Percentiles rank a stretch among this genome's conserved stretches.
Evolutionary conservation across 148 eudicot genomes (phyloP).

Genomic region (Persicaria tinctoria): DNA sequence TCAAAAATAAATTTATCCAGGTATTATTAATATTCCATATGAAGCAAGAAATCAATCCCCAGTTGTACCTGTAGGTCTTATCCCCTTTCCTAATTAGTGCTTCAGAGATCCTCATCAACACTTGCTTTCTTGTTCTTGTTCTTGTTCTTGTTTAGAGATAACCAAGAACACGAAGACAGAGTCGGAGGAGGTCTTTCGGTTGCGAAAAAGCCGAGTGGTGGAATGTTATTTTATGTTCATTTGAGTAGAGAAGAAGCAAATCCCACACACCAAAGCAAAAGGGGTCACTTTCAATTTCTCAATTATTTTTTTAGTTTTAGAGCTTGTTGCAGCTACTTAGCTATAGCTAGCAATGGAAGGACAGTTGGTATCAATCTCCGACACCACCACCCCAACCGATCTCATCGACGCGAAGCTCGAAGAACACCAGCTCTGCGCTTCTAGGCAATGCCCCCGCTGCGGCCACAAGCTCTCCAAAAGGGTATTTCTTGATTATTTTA

Average conservation of each 20-base stretch:
- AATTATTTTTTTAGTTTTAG: background rate
- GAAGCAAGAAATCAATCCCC: no score
- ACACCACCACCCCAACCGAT: constrained; percentile 36
- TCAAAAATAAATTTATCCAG: background rate
- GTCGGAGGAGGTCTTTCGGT: background rate
- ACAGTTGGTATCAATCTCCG: constrained; percentile 48
- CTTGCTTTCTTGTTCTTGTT: no score
- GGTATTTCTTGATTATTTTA: constrained; percentile 33
- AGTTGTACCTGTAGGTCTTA: no score
- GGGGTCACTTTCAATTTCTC: background rate
- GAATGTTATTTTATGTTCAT: constrained; percentile 10
- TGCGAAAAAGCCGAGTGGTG: background rate
- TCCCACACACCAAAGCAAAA: background rate
- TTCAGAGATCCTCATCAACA: no score
- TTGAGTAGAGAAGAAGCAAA: constrained; percentile 40
- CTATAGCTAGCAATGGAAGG: constrained; percentile 19
- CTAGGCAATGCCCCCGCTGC: constrained; percentile 89
- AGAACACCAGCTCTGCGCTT: constrained; percentile 88
- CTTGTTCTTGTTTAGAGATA: background rate
- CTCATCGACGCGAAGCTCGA: constrained; percentile 96
- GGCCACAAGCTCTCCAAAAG: constrained; percentile 86
- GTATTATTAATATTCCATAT: background rate
- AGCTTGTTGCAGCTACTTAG: background rate
- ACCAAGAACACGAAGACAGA: background rate
- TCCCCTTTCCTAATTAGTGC: no score